phyloP scores from a whole-genome alignment of 2,329 filamentous ascomycete genomes.

The Diaporthe capsici region DNA sequence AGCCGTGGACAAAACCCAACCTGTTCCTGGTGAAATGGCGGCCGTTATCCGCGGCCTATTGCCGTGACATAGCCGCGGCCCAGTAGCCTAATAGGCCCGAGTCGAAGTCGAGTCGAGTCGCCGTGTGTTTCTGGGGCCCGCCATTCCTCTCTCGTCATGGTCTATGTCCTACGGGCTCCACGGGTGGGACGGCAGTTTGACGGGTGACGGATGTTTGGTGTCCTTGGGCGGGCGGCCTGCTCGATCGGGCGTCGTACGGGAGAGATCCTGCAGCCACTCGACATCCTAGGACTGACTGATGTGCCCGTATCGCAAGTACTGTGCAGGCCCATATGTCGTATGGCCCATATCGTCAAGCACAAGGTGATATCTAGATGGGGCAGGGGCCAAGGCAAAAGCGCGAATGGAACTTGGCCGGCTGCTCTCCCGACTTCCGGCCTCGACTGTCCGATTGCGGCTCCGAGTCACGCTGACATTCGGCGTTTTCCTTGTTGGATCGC shows the following conservation, averaged over 20 bases:
- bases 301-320: neutral
- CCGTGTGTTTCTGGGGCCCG: neutral
- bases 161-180: neutral
- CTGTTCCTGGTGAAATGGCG: neutral
- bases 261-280: conserved; percentile 13
- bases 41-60: conserved; percentile 31
- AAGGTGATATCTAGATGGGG: conserved; percentile 4
- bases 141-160: conserved; percentile 9
- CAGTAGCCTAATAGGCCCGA: conserved; percentile 4
- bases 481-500: conserved; percentile 21
- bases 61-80: neutral
- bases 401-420: conserved; percentile 15
- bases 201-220: conserved; percentile 18
- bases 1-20: neutral
- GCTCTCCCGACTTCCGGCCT: conserved; percentile 23
- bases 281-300: neutral
- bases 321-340: neutral
- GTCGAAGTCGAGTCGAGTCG: neutral
- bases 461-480: conserved; percentile 32
- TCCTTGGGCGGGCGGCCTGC: conserved; percentile 19
- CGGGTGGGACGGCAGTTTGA: conserved; percentile 21
- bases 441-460: conserved; percentile 26
- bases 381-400: neutral
- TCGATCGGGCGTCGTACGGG: conserved; percentile 15
- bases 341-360: neutral